Evolutionary conservation across 73 alveolate species (phyloP).

Genomic region (Urostyla sp.): DNA sequence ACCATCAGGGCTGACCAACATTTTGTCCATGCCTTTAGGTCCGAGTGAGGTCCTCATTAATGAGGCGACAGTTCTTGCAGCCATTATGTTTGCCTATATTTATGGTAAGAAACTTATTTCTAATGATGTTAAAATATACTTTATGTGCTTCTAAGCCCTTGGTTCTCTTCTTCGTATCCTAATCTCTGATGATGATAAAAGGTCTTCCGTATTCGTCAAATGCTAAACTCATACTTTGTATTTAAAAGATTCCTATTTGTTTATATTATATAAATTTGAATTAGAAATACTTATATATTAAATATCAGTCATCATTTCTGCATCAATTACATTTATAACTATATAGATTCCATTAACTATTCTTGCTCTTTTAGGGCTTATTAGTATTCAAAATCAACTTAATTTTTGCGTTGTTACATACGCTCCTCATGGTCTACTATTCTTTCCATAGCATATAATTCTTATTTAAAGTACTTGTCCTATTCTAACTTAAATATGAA

Average conservation of each 20-base stretch:
- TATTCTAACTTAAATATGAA: too few species aligned
- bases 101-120: background rate
- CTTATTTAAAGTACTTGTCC: too few species aligned
- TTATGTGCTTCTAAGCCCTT: slow-evolving; percentile 96
- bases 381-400: too few species aligned
- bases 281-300: too few species aligned
- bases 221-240: slow-evolving; percentile 71
- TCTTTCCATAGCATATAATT: too few species aligned
- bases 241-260: background rate
- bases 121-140: slow-evolving; percentile 38
- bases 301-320: too few species aligned
- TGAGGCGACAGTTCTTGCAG: slow-evolving; percentile 72
- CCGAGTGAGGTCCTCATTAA: slow-evolving; percentile 96
- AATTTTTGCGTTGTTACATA: too few species aligned
- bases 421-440: too few species aligned
- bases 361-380: too few species aligned
- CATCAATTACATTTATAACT: too few species aligned
- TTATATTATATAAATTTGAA: too few species aligned
- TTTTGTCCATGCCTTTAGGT: slow-evolving; percentile 99
- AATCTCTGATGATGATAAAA: slow-evolving; percentile 91
- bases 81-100: slow-evolving; percentile 69
- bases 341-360: too few species aligned
- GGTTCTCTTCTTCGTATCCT: slow-evolving; percentile 92
- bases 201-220: slow-evolving; percentile 97
- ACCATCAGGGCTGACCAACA: slow-evolving; percentile 95